Evolutionary conservation across 2,329 filamentous ascomycete species (phyloP).

Genomic region (Alternaria sp.): DNA sequence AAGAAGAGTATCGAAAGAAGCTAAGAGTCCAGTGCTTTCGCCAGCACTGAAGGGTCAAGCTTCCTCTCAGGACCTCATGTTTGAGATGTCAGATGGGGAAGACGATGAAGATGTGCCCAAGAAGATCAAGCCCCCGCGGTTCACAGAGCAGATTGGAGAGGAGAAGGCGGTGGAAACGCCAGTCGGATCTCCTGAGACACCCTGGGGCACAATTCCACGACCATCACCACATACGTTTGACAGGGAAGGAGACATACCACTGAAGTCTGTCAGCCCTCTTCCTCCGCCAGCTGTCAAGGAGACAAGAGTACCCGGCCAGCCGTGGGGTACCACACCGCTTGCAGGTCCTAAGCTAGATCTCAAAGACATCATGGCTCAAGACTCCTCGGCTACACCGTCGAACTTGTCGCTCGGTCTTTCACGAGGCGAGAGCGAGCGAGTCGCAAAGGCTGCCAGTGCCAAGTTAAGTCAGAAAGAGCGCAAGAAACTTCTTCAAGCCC

Average conservation of each 20-base stretch:
- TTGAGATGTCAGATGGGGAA: conserved; percentile 88
- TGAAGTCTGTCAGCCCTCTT: conserved; percentile 34
- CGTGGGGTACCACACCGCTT: conserved; percentile 63
- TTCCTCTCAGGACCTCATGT: conserved; percentile 80
- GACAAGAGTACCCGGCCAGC: conserved; percentile 44
- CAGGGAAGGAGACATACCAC: conserved; percentile 8
- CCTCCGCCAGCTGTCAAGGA: conserved; percentile 28
- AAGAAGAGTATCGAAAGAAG: conserved; percentile 52
- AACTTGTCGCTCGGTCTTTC: conserved; percentile 61
- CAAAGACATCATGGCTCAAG: conserved; percentile 75
- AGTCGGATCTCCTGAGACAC: conserved; percentile 30
- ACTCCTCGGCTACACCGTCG: conserved; percentile 58
- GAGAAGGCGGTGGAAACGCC: conserved; percentile 18
- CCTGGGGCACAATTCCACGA: conserved; percentile 31
- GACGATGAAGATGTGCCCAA: conserved; percentile 15
- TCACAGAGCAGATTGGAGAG: conserved; percentile 13
- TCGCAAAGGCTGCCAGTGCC: conserved; percentile 48
- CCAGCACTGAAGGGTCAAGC: conserved; percentile 72
- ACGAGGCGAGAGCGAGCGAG: conserved; percentile 49
- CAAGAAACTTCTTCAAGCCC: conserved; percentile 63
- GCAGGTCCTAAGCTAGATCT: conserved; percentile 72
- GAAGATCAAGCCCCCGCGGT: conserved; percentile 34
- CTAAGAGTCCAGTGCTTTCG: conserved; percentile 66
- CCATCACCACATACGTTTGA: conserved; percentile 22
- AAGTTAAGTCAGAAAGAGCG: conserved; percentile 78